These are phyloP conservation scores for Pythium coloratum DNA, from an alignment of 352 stramenopile species.

Conservation along the genomic window DNA sequence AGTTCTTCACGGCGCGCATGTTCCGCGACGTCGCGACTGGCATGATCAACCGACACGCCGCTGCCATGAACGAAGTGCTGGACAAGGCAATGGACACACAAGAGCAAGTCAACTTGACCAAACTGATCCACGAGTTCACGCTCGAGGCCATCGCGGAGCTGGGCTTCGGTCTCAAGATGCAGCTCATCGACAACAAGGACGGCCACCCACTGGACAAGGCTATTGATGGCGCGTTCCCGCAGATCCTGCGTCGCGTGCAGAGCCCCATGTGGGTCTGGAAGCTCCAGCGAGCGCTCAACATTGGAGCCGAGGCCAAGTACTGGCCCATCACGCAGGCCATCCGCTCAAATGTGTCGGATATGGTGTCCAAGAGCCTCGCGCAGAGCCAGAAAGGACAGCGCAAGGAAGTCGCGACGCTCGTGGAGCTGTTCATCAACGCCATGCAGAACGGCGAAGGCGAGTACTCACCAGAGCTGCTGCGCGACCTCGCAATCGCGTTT, in stretches of 20 bases:
- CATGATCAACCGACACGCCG: slow-evolving; percentile 21
- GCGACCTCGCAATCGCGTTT: slow-evolving; percentile 51
- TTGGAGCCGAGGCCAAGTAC: slow-evolving; percentile 17
- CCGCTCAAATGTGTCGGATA: slow-evolving; percentile 12
- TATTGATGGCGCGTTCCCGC: slow-evolving; percentile 6
- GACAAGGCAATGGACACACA: not conserved
- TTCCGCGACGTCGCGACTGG: slow-evolving; percentile 11
- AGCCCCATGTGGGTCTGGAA: slow-evolving; percentile 23
- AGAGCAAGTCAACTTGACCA: slow-evolving; percentile 17
- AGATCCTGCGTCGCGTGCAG: slow-evolving; percentile 17
- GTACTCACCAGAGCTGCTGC: slow-evolving; percentile 29
- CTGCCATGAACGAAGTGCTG: slow-evolving; percentile 4
- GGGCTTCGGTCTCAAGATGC: slow-evolving; percentile 27
- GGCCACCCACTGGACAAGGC: slow-evolving; percentile 15
- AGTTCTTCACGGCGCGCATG: slow-evolving; percentile 20
- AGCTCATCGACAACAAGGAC: slow-evolving; percentile 11
- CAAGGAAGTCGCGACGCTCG: slow-evolving; percentile 16
- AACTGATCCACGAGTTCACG: slow-evolving; percentile 26
- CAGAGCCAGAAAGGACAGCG: not conserved
- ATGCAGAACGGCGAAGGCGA: slow-evolving; percentile 22
- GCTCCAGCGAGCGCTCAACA: slow-evolving; percentile 15
- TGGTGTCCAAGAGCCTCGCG: slow-evolving; percentile 17
- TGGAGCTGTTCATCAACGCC: slow-evolving; percentile 27
- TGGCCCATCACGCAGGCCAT: slow-evolving; percentile 9
- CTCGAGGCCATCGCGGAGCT: slow-evolving; percentile 31